A percentile compares a stretch with the other conserved stretches of the same genome.
These are phyloP conservation scores for Chrysoporthe deuterocubensis DNA, from an alignment of 2,329 filamentous ascomycete species.

Conservation along the genomic window DNA sequence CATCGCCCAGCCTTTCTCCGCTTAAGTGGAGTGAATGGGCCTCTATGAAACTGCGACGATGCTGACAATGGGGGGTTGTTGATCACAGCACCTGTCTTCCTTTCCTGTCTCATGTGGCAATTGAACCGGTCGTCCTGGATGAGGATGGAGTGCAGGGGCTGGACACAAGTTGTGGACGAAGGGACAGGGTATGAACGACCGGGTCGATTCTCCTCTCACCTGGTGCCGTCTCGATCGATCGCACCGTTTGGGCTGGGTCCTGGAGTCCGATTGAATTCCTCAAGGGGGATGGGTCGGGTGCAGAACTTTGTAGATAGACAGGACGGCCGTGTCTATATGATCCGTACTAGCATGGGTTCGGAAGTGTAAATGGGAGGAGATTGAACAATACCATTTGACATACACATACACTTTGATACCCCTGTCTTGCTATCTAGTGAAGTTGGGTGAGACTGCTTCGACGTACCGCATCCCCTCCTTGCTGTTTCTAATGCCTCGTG, in stretches of 20 bases:
- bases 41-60: neutral
- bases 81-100: neutral
- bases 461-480: neutral
- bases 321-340: conserved; percentile 3
- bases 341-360: neutral
- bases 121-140: neutral
- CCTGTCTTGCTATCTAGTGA: neutral
- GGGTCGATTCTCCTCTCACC: conserved; percentile 26
- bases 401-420: neutral
- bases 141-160: too few species aligned
- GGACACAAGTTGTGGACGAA: neutral
- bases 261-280: neutral
- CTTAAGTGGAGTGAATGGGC: neutral
- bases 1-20: conserved; percentile 10
- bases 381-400: conserved; percentile 6
- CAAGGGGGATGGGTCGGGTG: neutral
- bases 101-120: conserved; percentile 1
- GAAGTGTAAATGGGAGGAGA: neutral
- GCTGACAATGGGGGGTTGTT: neutral
- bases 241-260: conserved; percentile 11
- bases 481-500: neutral
- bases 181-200: conserved; percentile 27
- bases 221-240: neutral
- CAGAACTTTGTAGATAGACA: conserved; percentile 11
- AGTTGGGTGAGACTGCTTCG: neutral